Evolutionary conservation across 352 stramenopile species (phyloP).

Genomic region (Phytophthora aleatoria): DNA sequence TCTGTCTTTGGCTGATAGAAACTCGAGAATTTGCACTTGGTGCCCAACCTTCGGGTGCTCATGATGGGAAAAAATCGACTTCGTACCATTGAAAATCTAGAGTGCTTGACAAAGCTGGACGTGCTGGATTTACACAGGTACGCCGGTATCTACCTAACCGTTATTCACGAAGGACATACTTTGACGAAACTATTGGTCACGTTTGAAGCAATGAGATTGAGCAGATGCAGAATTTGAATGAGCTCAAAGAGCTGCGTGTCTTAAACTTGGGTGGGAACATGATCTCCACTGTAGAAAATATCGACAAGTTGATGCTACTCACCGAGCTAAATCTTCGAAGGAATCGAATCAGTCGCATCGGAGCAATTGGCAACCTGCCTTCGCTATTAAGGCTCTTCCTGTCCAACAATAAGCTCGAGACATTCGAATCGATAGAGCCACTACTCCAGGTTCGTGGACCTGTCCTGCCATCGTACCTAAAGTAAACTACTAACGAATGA

Average conservation of each 20-base stretch:
- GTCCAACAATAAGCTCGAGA: constrained; percentile 89
- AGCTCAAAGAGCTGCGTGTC: constrained; percentile 85
- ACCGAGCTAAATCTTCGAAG: constrained; percentile 92
- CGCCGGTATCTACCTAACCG: background rate
- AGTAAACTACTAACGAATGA: background rate
- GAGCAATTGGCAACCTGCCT: constrained; percentile 64
- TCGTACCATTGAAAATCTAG: constrained; percentile 83
- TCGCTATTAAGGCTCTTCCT: constrained; percentile 90
- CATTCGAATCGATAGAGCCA: constrained; percentile 70
- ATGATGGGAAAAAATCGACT: constrained; percentile 93
- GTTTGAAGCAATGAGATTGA: constrained; percentile 84
- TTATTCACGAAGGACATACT: background rate
- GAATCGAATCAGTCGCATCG: constrained; percentile 74
- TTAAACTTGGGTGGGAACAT: constrained; percentile 92
- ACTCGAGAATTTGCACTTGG: constrained; percentile 77
- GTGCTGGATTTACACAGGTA: constrained; percentile 92
- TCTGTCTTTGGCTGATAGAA: constrained; percentile 32
- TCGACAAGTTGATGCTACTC: constrained; percentile 77
- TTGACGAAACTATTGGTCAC: constrained; percentile 2
- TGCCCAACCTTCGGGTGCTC: constrained; percentile 89
- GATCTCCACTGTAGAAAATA: constrained; percentile 77
- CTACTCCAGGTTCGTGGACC: constrained; percentile 56
- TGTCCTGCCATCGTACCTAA: background rate
- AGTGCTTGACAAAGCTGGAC: constrained; percentile 88
- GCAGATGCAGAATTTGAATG: constrained; percentile 86